Percentiles rank a stretch among this genome's conserved stretches.
These are phyloP conservation scores for Millerozyma miso DNA, from an alignment of 805 yeast genomes.

Conservation along the genomic window DNA sequence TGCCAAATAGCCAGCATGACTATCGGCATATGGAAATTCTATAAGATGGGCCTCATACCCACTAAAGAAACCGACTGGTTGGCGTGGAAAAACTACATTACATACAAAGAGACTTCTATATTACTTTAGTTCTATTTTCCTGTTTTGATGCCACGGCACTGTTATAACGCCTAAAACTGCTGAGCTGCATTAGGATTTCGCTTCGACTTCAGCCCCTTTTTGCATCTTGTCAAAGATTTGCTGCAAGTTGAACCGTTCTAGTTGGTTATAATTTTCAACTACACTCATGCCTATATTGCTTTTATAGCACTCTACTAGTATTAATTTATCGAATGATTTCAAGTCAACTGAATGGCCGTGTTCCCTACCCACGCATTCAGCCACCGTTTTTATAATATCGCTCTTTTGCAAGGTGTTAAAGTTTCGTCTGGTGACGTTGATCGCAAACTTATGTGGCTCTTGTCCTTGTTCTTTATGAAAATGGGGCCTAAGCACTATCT, in stretches of 20 bases:
- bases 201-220: neutral
- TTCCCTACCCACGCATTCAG: slow-evolving; percentile 64
- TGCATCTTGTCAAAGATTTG: slow-evolving; percentile 58
- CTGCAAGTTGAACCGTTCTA: slow-evolving; percentile 73
- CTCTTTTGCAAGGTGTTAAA: slow-evolving; percentile 68
- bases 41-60: slow-evolving; percentile 87
- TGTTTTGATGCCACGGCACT: too few species aligned
- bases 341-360: slow-evolving; percentile 76
- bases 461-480: slow-evolving; percentile 49
- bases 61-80: slow-evolving; percentile 88
- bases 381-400: slow-evolving; percentile 70
- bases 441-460: slow-evolving; percentile 59
- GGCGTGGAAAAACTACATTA: slow-evolving; percentile 62
- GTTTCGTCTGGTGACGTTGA: slow-evolving; percentile 74
- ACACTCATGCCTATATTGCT: slow-evolving; percentile 85
- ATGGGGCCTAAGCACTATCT: slow-evolving; percentile 59
- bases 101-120: slow-evolving; percentile 11
- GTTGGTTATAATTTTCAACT: slow-evolving; percentile 58
- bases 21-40: slow-evolving; percentile 81
- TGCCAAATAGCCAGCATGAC: slow-evolving; percentile 54
- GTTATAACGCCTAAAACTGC: too few species aligned
- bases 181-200: too few species aligned
- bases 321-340: slow-evolving; percentile 70
- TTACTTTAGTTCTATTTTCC: neutral
- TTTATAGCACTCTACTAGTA: slow-evolving; percentile 85